These are phyloP conservation scores for Tricholoma hemisulphureum DNA, from an alignment of 768 basidiomycete species.

Conservation along the genomic window DNA sequence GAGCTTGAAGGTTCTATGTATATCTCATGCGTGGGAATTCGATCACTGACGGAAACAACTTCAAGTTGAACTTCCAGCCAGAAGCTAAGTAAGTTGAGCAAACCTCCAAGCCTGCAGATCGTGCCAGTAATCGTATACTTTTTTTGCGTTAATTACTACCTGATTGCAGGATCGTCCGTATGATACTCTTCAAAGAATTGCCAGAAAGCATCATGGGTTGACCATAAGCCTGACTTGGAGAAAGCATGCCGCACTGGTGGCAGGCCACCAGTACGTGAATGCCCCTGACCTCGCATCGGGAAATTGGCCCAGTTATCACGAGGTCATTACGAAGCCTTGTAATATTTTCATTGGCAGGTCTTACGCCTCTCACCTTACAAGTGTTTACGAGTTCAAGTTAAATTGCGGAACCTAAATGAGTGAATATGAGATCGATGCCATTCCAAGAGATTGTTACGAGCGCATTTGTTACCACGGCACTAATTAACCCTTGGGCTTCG, in stretches of 20 bases:
- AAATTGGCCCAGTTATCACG: too few relatives aligned
- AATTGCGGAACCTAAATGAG: too few relatives aligned
- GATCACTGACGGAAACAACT: too few relatives aligned
- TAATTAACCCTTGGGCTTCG: too few relatives aligned
- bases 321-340: too few relatives aligned
- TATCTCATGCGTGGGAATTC: constrained; percentile 19
- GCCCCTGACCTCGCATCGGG: constrained; percentile 5
- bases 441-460: too few relatives aligned
- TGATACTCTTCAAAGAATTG: constrained; percentile 14
- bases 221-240: too few relatives aligned
- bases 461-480: too few relatives aligned
- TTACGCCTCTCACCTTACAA: too few relatives aligned
- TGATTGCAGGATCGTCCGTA: constrained; percentile 6
- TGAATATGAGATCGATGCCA: too few relatives aligned
- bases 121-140: constrained; percentile 3
- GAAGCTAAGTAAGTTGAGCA: not conserved
- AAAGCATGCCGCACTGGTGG: constrained; percentile 4
- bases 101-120: constrained; percentile 10
- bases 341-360: too few relatives aligned
- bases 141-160: not conserved
- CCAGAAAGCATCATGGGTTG: constrained; percentile 10
- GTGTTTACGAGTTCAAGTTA: too few relatives aligned
- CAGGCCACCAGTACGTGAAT: constrained; percentile 6
- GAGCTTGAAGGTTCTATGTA: not conserved
- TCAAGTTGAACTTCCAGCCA: not conserved